Base-by-base conservation (phyloP, 208 protist genomes). In the Porcisia hertigi region DNA sequence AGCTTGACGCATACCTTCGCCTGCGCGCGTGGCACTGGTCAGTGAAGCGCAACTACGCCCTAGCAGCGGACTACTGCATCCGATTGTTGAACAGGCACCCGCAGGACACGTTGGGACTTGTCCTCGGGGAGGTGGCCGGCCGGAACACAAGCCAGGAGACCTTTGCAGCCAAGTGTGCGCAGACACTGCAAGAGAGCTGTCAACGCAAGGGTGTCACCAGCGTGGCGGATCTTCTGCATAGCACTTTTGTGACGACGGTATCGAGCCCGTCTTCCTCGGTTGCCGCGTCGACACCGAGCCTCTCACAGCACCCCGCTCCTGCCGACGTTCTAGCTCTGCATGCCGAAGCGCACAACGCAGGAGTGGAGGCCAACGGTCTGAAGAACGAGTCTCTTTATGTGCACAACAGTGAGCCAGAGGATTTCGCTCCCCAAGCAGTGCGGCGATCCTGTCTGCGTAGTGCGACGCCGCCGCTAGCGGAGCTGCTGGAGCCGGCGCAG, bases 61-160 rank as follows among this genome's bases (percentile, higher is more conserved):
- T 97, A n/a, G 82, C 93, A 0, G 84, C 91, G 3, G 93, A 97
- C 76, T 97, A 95, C 79, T 79, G 84, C 43, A 94, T 97, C 71
- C 93, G 90, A 11, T 64, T 94, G 0, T 69, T 97, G 6, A 97
- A 95, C 63, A 82, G 84, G 0, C 84, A 87, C 62, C 83, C 88
- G 3, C 79, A 81, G 2, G 91, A 95, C 71, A 82, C 88, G 36
- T 49, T 88, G 14, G 82, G 71, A 0, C 83, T 97, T 16, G 73
- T 92, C 16, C 76, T 95, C 14, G 93, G 93, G n/a, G 88, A 90
- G 65, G 49, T 91, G 23, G 69, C 77, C 0, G 93, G 82, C 0
- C 63, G 71, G 45, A 82, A 76, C 75, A 89, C 89, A 6, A 70
- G 73, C 5, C 93, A 97, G 72, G 67, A 79, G 2, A 70, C 65